Evolutionary conservation across 805 yeast species (phyloP), one percentile per base, ranked within the genome.

Genomic region (Ogataea chonburiensis): DNA sequence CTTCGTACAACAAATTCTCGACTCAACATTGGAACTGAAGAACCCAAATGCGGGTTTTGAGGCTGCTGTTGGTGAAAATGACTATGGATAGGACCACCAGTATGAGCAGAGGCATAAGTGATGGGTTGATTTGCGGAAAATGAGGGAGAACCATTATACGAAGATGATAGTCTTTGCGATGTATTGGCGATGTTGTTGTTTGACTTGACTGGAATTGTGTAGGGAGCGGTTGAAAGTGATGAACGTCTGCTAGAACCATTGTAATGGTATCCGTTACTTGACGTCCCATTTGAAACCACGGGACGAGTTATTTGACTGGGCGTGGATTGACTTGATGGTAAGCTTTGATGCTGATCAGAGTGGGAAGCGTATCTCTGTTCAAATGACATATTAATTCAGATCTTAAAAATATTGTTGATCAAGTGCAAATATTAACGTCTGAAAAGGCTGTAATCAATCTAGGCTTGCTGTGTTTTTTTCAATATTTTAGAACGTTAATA

Each of bases 1-100:
- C 95, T 68, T 43, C 95, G 69, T 11, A 83, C 91, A 4, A 86
- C 94, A 60, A 85, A 83, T 46, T 81, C 82, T 42, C 84, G 61
- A 4, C 75, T 64, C 31, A 78, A 58, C 40, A 73, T 57, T 7
- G 62, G 61, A 8, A 45, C 49, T 2, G 45, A 40, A 7, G 40
- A 24, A 7, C 40, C 37, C 19, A 41, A 19, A 25, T 36, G 42
- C 52, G 9, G 76, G 73, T n/a, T 37, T 21, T 38, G 42, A 10
- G 34, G 34, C 17, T 30, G 43, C 20, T 41, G 43, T 11, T 44
- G 46, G 20, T 51, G 49, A 11, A 40, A 40, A 19, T 42, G 48
- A n/a, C 44, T 40, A 28, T 50, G 51, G 12, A 51, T 51, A 17
- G 57, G 54, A 10, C 55, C 53, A 10, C 55, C 55, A 3, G 57